These are phyloP conservation scores for Zygnema cylindricum DNA, from an alignment of 139 green algal genomes.

Conservation along the genomic window DNA sequence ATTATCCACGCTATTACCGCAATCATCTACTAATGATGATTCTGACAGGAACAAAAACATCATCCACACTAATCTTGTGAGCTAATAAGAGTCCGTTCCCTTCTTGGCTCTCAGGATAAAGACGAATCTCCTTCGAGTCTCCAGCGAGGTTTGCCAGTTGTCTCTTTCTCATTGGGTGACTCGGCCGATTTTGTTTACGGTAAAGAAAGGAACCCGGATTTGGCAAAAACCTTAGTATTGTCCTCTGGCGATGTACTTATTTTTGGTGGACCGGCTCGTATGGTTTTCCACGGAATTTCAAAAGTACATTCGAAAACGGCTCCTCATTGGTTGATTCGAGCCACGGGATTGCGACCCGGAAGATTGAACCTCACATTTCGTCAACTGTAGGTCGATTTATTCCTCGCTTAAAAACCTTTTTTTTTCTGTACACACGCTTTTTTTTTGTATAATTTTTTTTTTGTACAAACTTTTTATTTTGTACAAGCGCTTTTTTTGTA, in stretches of 20 bases:
- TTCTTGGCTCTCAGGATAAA: constrained; percentile 69
- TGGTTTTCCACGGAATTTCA: constrained; percentile 73
- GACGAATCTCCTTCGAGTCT: constrained; percentile 67
- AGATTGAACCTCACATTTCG: constrained; percentile 76
- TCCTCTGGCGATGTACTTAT: constrained; percentile 72
- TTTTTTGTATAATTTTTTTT: no score
- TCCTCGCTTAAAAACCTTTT: no score
- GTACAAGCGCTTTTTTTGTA: no score
- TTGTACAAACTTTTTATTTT: no score
- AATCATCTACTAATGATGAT: no score
- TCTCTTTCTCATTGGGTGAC: constrained; percentile 73
- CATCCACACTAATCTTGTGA: no score
- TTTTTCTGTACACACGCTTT: no score
- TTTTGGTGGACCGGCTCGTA: constrained; percentile 70
- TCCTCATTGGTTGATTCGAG: constrained; percentile 56
- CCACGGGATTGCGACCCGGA: constrained; percentile 63
- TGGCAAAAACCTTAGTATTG: constrained; percentile 60
- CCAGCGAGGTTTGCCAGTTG: constrained; percentile 64
- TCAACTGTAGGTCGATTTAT: constrained; percentile 64
- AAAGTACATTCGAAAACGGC: constrained; percentile 66
- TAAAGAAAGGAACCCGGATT: constrained; percentile 23
- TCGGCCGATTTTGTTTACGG: constrained; percentile 69
- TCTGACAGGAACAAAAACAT: no score
- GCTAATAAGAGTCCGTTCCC: no score
- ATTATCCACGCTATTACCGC: no score